Conservation (phyloP, 106 monocot species). For the Dendrobium catenatum region DNA sequence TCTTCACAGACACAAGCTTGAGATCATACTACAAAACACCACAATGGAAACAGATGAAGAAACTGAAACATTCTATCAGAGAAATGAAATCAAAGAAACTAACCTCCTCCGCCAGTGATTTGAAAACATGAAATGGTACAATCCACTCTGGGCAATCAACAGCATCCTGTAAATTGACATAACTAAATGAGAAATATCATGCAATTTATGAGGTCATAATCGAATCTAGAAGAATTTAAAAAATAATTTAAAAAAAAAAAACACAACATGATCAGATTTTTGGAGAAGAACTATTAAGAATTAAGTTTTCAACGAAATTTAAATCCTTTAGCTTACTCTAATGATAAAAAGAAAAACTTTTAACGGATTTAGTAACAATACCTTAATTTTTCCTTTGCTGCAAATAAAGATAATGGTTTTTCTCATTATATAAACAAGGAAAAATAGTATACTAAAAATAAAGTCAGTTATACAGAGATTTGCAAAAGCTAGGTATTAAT, state of each 20-base stretch:
- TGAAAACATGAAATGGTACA: constrained; percentile 84
- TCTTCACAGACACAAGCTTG: constrained; percentile 82
- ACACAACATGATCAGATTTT: background rate
- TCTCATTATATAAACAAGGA: background rate
- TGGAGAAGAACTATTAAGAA: background rate
- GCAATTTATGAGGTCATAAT: background rate
- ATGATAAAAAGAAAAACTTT: background rate
- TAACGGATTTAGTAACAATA: background rate
- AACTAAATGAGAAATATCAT: constrained; percentile 8
- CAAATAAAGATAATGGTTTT: background rate
- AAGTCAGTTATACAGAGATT: background rate
- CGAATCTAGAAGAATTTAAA: background rate
- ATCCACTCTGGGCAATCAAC: constrained; percentile 99
- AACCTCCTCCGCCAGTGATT: constrained; percentile 91
- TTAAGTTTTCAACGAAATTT: background rate
- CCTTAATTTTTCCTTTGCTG: background rate
- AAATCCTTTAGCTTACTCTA: background rate
- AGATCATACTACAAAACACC: constrained; percentile 59
- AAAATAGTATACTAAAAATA: background rate
- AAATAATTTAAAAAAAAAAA: background rate
- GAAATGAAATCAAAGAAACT: background rate
- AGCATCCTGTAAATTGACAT: constrained; percentile 62
- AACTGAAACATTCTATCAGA: background rate
- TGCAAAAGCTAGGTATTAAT: background rate
- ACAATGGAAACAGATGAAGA: background rate